These are phyloP conservation scores for Cyclostephanos tholiformis DNA, from an alignment of 108 stramenopile species.

Conservation along the genomic window DNA sequence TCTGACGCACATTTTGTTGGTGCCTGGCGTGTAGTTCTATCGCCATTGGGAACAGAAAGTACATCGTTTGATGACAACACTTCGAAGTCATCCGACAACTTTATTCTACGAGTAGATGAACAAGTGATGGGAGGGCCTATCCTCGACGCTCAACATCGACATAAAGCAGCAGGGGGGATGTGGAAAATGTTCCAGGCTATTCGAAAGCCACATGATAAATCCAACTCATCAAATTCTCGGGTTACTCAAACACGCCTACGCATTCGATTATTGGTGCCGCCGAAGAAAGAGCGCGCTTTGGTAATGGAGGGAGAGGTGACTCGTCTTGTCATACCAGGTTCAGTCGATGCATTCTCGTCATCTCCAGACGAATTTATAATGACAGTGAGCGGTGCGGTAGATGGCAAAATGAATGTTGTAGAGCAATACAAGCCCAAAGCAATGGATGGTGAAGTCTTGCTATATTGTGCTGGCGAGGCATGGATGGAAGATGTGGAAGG, in stretches of 20 bases:
- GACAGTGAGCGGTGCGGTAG: slow-evolving; percentile 27
- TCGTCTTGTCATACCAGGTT: slow-evolving; percentile 29
- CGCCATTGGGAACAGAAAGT: slow-evolving; percentile 58
- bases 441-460: slow-evolving; percentile 28
- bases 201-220: slow-evolving; percentile 17
- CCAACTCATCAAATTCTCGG: slow-evolving; percentile 20
- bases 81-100: slow-evolving; percentile 58
- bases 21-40: slow-evolving; percentile 69
- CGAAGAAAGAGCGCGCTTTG: slow-evolving; percentile 70
- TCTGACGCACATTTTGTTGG: slow-evolving; percentile 73
- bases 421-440: not conserved
- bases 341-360: slow-evolving; percentile 22
- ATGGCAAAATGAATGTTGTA: slow-evolving; percentile 30
- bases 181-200: slow-evolving; percentile 71
- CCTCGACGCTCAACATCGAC: slow-evolving; percentile 64
- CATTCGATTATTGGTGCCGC: slow-evolving; percentile 79
- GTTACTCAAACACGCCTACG: slow-evolving; percentile 54
- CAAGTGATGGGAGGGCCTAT: slow-evolving; percentile 76
- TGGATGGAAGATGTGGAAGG: slow-evolving; percentile 71
- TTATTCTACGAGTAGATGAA: slow-evolving; percentile 77
- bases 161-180: slow-evolving; percentile 79
- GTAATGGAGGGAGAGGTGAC: slow-evolving; percentile 75
- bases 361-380: slow-evolving; percentile 34
- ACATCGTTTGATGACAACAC: slow-evolving; percentile 20
- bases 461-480: slow-evolving; percentile 53